Evolutionary conservation across 108 stramenopile species (phyloP), one percentile per base, ranked within the genome.

Genomic region (Stephanodiscus minutulus): DNA sequence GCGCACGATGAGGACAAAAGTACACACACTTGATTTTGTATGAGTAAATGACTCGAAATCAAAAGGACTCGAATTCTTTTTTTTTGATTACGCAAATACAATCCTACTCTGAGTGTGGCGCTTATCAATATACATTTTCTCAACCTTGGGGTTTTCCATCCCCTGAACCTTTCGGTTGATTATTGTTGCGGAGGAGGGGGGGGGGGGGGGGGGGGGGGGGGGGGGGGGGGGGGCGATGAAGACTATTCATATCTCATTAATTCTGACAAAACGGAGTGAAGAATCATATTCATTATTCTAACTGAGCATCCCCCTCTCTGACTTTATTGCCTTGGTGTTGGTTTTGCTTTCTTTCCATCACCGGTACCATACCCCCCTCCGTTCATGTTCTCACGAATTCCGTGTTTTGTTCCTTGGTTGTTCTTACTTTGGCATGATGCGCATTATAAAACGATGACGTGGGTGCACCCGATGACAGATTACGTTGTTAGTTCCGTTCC

Each of bases 161-260:
- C n/a, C n/a, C n/a, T n/a, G n/a, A n/a, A n/a, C n/a, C n/a, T 15
- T 15, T 11, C 10, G 39, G 7, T 9, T 44, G 43, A 17, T 13
- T 15, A 15, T 11, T 15, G 11, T 13, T 44, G 15, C 0, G 13
- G 11, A 1, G 8, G 11, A 1, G 24, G 1, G 20, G 20, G 50
- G 27, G 27, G 27, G 25, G 22, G 52, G 15, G 0, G 52, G n/a
- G n/a, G n/a, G 0, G 13, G 11, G 8, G 8, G 11, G n/a, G 24
- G 1, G 20, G 20, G 50, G 27, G 27, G 27, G 25, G 22, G 52
- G 15, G 0, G 52, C 52, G 27, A 53, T 53, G 52, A 53, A 21
- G 52, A 33, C 27, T 3, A 13, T 5, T 56, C 31, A 56, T 56
- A 56, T 56, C 55, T 56, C 55, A 56, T 56, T 56, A 56, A 56